Conservation (phyloP, 805 yeast species). For the Starmerella khaoyaiensis region DNA sequence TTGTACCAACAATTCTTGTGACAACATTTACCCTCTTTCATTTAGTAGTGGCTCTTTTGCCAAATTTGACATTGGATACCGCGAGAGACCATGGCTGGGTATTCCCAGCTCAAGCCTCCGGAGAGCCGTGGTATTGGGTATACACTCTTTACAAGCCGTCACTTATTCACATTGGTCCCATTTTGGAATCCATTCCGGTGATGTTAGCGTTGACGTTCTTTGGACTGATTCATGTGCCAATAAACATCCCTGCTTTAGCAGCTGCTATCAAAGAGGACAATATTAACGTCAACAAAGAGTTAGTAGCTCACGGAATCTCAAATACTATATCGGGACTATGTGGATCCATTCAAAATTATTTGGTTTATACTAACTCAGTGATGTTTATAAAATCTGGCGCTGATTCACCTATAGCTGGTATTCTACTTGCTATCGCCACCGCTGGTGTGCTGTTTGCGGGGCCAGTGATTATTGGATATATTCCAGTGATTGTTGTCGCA, state of each 20-base stretch:
- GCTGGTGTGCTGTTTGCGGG: constrained; percentile 72
- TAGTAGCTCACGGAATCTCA: constrained; percentile 89
- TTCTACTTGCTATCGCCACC: constrained; percentile 76
- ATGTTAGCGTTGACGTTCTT: constrained; percentile 94
- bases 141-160: constrained; percentile 58
- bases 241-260: constrained; percentile 93
- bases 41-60: constrained; percentile 47
- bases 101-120: constrained; percentile 48
- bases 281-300: constrained; percentile 80
- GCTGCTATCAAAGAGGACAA: constrained; percentile 69
- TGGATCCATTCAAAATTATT: constrained; percentile 87
- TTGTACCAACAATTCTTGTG: constrained; percentile 73
- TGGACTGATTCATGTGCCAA: constrained; percentile 92
- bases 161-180: constrained; percentile 60
- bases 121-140: constrained; percentile 80
- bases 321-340: constrained; percentile 68
- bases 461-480: constrained; percentile 82
- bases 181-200: constrained; percentile 64
- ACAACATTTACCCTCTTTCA: constrained; percentile 60
- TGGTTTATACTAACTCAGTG: constrained; percentile 89
- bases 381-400: constrained; percentile 91
- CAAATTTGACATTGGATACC: constrained; percentile 45
- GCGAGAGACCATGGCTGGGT: constrained; percentile 78
- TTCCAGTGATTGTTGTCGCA: constrained; percentile 94
- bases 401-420: constrained; percentile 75